Conservation (phyloP, 176 grass and related monocot genomes). For the Saccharum officinarum region DNA sequence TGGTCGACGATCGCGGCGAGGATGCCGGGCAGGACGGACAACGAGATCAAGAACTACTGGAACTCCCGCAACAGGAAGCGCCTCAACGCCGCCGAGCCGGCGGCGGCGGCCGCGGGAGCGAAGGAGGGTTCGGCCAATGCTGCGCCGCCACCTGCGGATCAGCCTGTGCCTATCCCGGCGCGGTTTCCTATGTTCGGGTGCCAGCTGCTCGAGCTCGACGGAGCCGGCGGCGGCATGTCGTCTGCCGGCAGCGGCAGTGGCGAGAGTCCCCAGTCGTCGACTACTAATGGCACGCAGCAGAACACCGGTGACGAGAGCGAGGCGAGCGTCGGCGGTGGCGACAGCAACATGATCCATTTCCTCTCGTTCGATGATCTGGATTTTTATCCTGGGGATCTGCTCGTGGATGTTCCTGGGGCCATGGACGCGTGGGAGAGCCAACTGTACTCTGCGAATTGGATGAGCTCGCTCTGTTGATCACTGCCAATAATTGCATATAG, state of each 20-base stretch:
- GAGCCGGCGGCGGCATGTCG: not conserved
- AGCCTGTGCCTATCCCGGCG: not conserved
- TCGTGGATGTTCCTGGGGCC: slow-evolving; percentile 23
- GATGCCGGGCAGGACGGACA: slow-evolving; percentile 69
- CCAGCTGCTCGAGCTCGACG: slow-evolving; percentile 31
- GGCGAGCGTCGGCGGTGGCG: slow-evolving; percentile 11
- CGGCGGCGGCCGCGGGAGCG: not conserved
- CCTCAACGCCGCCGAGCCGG: not conserved
- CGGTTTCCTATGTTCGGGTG: slow-evolving; percentile 42
- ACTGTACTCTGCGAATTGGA: not conserved
- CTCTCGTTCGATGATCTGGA: slow-evolving; percentile 33
- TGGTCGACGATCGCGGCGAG: slow-evolving; percentile 58
- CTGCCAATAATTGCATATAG: not conserved
- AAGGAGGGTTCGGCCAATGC: not conserved
- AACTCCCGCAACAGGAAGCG: slow-evolving; percentile 66
- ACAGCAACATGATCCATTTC: slow-evolving; percentile 24
- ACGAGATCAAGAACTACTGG: slow-evolving; percentile 80
- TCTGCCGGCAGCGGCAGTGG: not conserved
- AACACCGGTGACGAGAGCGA: slow-evolving; percentile 35
- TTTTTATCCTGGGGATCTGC: slow-evolving; percentile 1
- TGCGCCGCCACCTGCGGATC: not conserved
- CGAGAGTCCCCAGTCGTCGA: not conserved
- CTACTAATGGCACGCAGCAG: not conserved
- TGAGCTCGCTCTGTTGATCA: not conserved
- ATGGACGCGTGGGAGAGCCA: slow-evolving; percentile 35